Evolutionary conservation across 306 rosid species (phyloP), one percentile per base, ranked within the genome.

Genomic region (Quercus agrifolia): DNA sequence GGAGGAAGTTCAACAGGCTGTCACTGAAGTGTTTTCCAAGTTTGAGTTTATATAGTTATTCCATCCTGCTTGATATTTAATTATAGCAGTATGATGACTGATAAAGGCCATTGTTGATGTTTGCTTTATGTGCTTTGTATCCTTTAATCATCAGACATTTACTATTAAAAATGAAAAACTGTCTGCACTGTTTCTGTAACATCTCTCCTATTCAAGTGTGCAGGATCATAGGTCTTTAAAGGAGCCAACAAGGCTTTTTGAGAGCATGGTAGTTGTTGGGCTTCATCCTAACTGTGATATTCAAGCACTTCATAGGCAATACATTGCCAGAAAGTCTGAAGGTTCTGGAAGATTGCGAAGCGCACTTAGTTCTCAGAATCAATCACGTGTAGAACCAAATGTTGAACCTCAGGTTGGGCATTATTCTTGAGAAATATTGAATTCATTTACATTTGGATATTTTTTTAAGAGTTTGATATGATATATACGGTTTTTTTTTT

Each of bases 251-350:
- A 86, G 84, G 79, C 96, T 95, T 80, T 92, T 93, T 38, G 99
- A 95, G 91, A 91, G 99, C 85, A 87, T 95, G 92, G 94, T 93
- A 73, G 94, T 95, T 67, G 91, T 87, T 58, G 99, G 99, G 58
- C 99, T 95, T 80, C 93, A 93, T 83, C 99, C 99, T 80, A 88
- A 87, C 80, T 90, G 96, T 88, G 97, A 94, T 80, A 80, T 89
- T 86, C 94, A 89, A 82, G 89, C 96, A 77, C 87, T 94, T 38
- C 88, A 90, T 73, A 87, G 89, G 80, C 98, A 87, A 83, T 92
- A 81, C 81, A 85, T 83, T 82, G 86, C 83, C 74, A 85, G 91
- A 75, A 92, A 85, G 84, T 80, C 81, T 62, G 96, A 94, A 76
- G 91, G 90, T 72, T 82, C 94, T 20, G 91, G 89, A 44, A 89